Conservation (phyloP, 2,329 filamentous ascomycete genomes). For the Aspergillus sp. region DNA sequence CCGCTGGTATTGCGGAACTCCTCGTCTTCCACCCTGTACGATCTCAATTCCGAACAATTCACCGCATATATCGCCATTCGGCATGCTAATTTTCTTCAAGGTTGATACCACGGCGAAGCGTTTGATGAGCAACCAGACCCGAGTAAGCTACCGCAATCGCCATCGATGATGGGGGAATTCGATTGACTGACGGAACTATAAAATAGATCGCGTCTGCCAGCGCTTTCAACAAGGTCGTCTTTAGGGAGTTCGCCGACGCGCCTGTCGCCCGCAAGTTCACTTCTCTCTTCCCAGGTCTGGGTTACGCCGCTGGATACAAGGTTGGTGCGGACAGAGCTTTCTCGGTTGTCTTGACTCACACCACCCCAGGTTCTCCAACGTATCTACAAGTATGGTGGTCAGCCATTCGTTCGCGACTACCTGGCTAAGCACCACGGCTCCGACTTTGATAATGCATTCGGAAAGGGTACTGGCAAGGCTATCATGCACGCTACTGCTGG, state of each 20-base stretch:
- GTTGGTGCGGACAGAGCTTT: constrained; percentile 45
- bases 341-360: constrained; percentile 22
- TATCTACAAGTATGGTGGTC: constrained; percentile 98
- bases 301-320: constrained; percentile 98
- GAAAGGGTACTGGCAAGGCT: constrained; percentile 96
- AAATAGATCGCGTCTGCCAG: constrained; percentile 59
- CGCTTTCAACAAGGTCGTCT: constrained; percentile 88
- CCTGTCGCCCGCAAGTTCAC: constrained; percentile 78
- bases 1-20: constrained; percentile 89
- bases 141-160: constrained; percentile 50
- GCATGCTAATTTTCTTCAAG: constrained; percentile 51
- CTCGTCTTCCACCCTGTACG: constrained; percentile 88
- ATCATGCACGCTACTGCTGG: constrained; percentile 97
- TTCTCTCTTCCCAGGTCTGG: constrained; percentile 93
- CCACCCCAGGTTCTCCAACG: constrained; percentile 73
- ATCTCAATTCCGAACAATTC: constrained; percentile 16
- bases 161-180: not conserved
- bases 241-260: constrained; percentile 82
- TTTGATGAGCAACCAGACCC: constrained; percentile 96
- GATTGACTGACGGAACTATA: constrained; percentile 25
- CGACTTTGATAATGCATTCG: constrained; percentile 86
- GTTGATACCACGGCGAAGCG: constrained; percentile 99
- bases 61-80: not conserved
- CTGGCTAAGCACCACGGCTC: constrained; percentile 77
- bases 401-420: constrained; percentile 92